Evolutionary conservation across 495 filamentous ascomycete genomes (phyloP).

Genomic region (Pseudevernia furfuracea): DNA sequence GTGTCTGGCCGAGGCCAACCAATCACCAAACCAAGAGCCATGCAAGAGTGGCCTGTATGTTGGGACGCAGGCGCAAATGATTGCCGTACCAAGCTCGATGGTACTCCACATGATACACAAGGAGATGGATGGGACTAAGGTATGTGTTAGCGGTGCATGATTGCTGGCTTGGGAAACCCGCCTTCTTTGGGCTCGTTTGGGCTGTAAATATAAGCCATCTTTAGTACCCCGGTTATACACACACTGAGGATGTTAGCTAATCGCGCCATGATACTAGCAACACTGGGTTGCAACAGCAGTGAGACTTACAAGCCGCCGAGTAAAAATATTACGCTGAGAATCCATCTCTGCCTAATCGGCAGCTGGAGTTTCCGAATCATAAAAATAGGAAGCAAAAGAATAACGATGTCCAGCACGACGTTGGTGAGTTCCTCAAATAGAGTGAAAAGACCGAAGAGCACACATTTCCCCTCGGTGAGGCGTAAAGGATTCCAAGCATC

Average conservation of each 20-base stretch:
- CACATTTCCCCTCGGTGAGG: not conserved
- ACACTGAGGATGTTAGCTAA: not conserved
- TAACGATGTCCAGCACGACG: not conserved
- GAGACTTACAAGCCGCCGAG: not conserved
- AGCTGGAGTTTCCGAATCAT: not conserved
- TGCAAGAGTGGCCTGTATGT: slow-evolving; percentile 7
- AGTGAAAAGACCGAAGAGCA: not conserved
- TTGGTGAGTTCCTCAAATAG: not conserved
- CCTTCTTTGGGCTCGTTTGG: not conserved
- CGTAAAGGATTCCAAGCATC: not conserved
- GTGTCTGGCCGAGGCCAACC: not conserved
- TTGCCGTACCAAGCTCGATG: not conserved
- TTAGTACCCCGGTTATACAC: not conserved
- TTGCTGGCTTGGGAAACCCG: not conserved
- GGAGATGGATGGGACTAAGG: not conserved
- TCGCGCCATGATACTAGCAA: not conserved
- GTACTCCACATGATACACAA: not conserved
- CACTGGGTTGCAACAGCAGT: not conserved
- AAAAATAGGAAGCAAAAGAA: not conserved
- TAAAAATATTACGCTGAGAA: not conserved
- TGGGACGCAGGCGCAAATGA: not conserved
- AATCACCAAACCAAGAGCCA: slow-evolving; percentile 27
- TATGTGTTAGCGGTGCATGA: not conserved
- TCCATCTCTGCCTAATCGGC: not conserved
- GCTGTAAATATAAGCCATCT: not conserved